Base-by-base conservation (phyloP, 2,329 filamentous ascomycete genomes). In the Neocatenulostroma microsporum region DNA sequence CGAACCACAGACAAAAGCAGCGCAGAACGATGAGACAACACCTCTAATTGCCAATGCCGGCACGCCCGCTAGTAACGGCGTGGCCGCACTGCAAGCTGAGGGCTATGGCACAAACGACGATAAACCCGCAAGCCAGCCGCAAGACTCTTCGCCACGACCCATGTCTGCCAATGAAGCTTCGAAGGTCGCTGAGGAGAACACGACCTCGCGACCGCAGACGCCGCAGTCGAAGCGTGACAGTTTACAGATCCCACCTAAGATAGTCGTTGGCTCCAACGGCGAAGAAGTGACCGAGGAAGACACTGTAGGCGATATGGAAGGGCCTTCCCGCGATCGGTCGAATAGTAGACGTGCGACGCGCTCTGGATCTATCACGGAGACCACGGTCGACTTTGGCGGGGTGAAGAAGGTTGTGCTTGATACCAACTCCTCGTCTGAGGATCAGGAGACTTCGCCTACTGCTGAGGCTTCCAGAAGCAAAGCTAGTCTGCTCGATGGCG, bases 291-390 rank as follows among this genome's bases (percentile, higher is more conserved):
- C 30, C 13, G 35, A 40, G 12, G 36, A 26, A 10, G 42, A 44
- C 26, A 26, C 13, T 7, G 26, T 42, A 6, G 45, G 45, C 8
- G 56, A 55, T 38, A 30, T 49, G 47, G 48, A 49, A 43, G 41
- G 49, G 39, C 47, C 46, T 39, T 57, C 49, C 36, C 42, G 55
- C 47, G 51, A 61, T 46, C 64, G 64, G 21, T 67, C 72, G 69
- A 37, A 37, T 30, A 19, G 20, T 11, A 43, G 50, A 7, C 48
- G 53, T 11, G 41, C 49, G 4, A 78, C 79, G 5, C 71, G 82
- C 39, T 84, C 79, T 48, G 83, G 84, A 19, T 84, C 80, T 55
- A 85, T 88, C 49, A 86, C 82, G 0, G 82, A 88, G 60, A 84
- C 82, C 42, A 67, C 84, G n/a, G 66, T 87, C 38, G 80, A 88